Evolutionary conservation across 2,329 filamentous ascomycete species (phyloP), one percentile per base, ranked within the genome.

Genomic region (Cordyceps fumosorosea): DNA sequence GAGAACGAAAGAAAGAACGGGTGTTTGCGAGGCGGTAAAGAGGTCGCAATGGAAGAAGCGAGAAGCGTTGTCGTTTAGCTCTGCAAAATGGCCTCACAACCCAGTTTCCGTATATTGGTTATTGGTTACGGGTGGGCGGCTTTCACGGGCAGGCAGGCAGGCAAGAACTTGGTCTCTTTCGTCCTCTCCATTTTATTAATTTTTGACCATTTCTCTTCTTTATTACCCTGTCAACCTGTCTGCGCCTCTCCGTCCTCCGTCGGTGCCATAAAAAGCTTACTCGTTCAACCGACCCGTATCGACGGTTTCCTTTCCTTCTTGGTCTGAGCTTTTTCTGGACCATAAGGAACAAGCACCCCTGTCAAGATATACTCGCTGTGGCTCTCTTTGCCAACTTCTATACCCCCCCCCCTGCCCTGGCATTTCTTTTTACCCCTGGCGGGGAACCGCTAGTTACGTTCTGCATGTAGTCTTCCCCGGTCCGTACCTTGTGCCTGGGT

Each of bases 401-500:
- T 40, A n/a, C 26, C 48, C 56, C 34, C 29, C 29, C 29, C 29
- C 29, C 29, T 7, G 5, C 29, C 29, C 45, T 5, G 11, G 11
- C 29, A 32, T 11, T 34, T 34, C 34, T 7, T 29, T 6, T 29
- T n/a, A n/a, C 10, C 40, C 40, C 14, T 16, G 14, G 16, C 40
- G 16, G 16, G 40, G 20, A n/a, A 47, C 44, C 42, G 7, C 22
- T 18, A n/a, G 12, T n/a, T n/a, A n/a, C n/a, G n/a, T n/a, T n/a
- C n/a, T n/a, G n/a, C n/a, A n/a, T n/a, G n/a, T 54, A 60, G 57
- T 11, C 50, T 60, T 60, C 57, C 57, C 57, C 57, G 57, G 57
- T 60, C 57, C 57, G 57, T 60, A 51, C 57, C 57, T 60, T 18
- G 57, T 60, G 40, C 57, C 57, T 60, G 57, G 34, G 57, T 60